phyloP scores from a whole-genome alignment of 331 rosid species.

The Cydonia oblonga region DNA sequence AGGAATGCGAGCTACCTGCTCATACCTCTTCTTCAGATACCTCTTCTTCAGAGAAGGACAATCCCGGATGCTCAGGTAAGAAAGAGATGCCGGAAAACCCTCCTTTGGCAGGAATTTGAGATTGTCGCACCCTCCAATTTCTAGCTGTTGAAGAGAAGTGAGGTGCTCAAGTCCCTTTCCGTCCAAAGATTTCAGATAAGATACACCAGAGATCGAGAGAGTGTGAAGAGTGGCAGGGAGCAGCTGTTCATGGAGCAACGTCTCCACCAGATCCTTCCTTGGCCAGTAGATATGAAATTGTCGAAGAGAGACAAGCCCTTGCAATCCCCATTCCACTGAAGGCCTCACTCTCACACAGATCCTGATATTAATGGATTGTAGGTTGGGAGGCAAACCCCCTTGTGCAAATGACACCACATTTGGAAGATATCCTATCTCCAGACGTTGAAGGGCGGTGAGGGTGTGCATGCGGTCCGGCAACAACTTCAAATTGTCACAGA shows the following conservation, averaged over 20 bases:
- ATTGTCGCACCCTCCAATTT: rapidly evolving
- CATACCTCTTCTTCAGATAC: not conserved
- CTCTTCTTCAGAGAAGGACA: not conserved
- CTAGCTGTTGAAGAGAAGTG: not conserved
- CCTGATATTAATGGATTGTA: not conserved
- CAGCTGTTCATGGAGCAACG: not conserved
- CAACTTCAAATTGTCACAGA: not conserved
- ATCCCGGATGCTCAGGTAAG: rapidly evolving
- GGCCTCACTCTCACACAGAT: not conserved
- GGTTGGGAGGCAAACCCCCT: not conserved
- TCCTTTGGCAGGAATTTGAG: not conserved
- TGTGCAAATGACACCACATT: not conserved
- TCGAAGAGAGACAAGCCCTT: not conserved
- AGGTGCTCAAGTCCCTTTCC: not conserved
- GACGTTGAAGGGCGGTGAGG: not conserved
- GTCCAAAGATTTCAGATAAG: not conserved
- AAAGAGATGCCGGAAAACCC: not conserved
- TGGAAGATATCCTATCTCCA: not conserved
- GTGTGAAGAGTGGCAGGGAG: not conserved
- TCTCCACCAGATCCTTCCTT: not conserved
- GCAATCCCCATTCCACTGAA: not conserved
- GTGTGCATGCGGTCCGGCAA: not conserved
- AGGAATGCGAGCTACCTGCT: not conserved
- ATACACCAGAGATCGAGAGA: not conserved
- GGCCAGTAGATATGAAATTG: not conserved